A percentile compares a stretch with the other conserved stretches of the same genome.
Evolutionary conservation across 371 early-diverging fungal species (phyloP).

Genomic region (Mucor piriformis): DNA sequence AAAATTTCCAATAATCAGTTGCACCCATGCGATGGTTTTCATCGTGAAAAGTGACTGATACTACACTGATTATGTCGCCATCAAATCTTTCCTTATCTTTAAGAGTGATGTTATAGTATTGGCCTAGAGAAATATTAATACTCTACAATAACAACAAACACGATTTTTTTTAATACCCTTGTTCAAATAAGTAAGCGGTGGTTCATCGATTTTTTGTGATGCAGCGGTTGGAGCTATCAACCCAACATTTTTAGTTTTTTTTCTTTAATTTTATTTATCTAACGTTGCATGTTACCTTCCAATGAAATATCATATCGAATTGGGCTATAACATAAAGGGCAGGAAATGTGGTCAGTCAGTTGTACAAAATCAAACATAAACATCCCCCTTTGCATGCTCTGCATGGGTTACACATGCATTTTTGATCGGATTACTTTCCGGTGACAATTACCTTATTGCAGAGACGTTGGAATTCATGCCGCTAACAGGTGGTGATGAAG

Average conservation of each 20-base stretch:
- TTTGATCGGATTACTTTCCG: slow-evolving; percentile 24
- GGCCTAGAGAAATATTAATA: slow-evolving; percentile 46
- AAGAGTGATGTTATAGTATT: slow-evolving; percentile 54
- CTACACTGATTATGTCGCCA: slow-evolving; percentile 57
- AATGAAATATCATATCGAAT: slow-evolving; percentile 21
- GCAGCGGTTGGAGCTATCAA: slow-evolving; percentile 39
- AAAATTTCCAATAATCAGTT: slow-evolving; percentile 75
- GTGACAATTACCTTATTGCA: slow-evolving; percentile 1
- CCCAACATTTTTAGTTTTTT: too few relatives aligned
- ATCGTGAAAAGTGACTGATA: slow-evolving; percentile 75
- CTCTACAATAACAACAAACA: too few relatives aligned
- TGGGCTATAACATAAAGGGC: background rate
- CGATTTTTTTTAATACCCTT: slow-evolving; percentile 17
- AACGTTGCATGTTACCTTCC: slow-evolving; percentile 16
- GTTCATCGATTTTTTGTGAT: slow-evolving; percentile 28
- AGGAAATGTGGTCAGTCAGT: slow-evolving; percentile 14
- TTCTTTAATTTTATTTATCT: too few relatives aligned
- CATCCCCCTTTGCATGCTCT: slow-evolving; percentile 8
- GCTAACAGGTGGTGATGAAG: slow-evolving; percentile 9
- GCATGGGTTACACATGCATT: slow-evolving; percentile 21
- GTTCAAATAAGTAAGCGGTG: slow-evolving; percentile 31
- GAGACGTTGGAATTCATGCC: background rate
- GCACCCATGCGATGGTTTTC: slow-evolving; percentile 68
- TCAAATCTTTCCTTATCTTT: slow-evolving; percentile 48
- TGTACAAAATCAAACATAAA: background rate